Evolutionary conservation across 2,329 filamentous ascomycete genomes (phyloP).

Genomic region (Arthrocladium fulminans): DNA sequence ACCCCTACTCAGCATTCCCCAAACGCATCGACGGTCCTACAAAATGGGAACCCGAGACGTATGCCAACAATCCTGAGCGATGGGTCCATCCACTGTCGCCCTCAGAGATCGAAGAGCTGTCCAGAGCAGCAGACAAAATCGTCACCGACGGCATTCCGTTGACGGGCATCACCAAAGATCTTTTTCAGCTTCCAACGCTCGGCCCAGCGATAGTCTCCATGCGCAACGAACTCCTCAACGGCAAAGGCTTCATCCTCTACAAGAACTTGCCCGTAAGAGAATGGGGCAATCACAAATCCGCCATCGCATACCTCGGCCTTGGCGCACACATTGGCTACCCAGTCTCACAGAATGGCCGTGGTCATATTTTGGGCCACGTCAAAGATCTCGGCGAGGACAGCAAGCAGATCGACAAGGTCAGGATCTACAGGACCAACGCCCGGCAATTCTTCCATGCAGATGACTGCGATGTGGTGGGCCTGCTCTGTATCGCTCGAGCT

Average conservation of each 20-base stretch:
- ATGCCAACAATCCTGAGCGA: constrained; percentile 51
- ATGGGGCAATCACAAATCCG: constrained; percentile 73
- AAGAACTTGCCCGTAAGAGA: constrained; percentile 68
- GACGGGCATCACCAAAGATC: constrained; percentile 59
- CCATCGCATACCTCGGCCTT: constrained; percentile 83
- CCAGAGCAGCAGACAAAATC: constrained; percentile 59
- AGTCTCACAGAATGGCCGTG: constrained; percentile 73
- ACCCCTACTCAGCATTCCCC: constrained; percentile 61
- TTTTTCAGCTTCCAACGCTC: constrained; percentile 55
- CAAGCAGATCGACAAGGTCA: constrained; percentile 71
- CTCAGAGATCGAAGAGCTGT: constrained; percentile 60
- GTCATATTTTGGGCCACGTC: constrained; percentile 80
- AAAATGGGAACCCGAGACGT: constrained; percentile 62
- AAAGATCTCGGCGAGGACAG: constrained; percentile 80
- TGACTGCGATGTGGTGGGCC: constrained; percentile 71
- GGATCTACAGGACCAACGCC: constrained; percentile 83
- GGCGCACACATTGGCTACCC: constrained; percentile 82
- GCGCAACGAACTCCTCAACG: constrained; percentile 62
- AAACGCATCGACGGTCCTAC: constrained; percentile 62
- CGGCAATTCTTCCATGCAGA: constrained; percentile 80
- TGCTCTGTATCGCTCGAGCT: constrained; percentile 71
- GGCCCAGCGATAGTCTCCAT: constrained; percentile 46
- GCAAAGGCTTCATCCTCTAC: constrained; percentile 84
- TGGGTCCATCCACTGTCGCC: constrained; percentile 65
- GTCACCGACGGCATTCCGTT: constrained; percentile 56